Conservation (phyloP, 2,329 filamentous ascomycete species). For the Lachnellula occidentalis region DNA sequence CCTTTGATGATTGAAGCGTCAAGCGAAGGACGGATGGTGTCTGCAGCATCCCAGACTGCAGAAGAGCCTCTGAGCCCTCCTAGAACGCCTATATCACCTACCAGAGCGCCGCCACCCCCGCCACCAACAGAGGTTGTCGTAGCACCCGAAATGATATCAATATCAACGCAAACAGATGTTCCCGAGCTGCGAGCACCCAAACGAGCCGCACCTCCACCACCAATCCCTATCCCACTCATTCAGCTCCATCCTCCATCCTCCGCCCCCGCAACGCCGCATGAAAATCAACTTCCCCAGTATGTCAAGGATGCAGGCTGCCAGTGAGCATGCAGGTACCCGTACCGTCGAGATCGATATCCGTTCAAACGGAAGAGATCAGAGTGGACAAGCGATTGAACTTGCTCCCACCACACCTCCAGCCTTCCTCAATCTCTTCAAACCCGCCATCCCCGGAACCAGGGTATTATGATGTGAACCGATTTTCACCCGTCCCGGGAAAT, state of each 20-base stretch:
- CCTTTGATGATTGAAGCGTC: constrained; percentile 46
- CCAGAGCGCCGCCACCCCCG: constrained; percentile 38
- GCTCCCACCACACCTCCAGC: constrained; percentile 72
- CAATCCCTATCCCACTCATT: constrained; percentile 67
- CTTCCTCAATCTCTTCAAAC: constrained; percentile 64
- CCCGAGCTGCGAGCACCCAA: constrained; percentile 17
- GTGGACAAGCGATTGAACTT: constrained; percentile 72
- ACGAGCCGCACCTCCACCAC: constrained; percentile 31
- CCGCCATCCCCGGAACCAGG: constrained; percentile 47
- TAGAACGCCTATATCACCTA: constrained; percentile 54
- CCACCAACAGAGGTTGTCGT: constrained; percentile 32
- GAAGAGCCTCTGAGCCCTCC: constrained; percentile 60
- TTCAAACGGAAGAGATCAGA: constrained; percentile 87
- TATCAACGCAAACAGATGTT: constrained; percentile 57
- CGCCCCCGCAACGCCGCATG: constrained; percentile 71
- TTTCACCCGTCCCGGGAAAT: constrained; percentile 47
- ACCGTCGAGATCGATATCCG: constrained; percentile 40
- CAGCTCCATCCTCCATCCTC: constrained; percentile 85
- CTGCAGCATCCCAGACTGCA: constrained; percentile 56
- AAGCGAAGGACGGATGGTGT: constrained; percentile 51
- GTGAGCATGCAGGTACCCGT: constrained; percentile 51
- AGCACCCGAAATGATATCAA: constrained; percentile 44
- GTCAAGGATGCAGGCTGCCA: constrained; percentile 81
- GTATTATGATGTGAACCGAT: constrained; percentile 34
- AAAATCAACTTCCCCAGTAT: constrained; percentile 71